Percentiles rank a stretch among this genome's conserved stretches.
phyloP scores from a whole-genome alignment of 306 rosid genomes.

The Potentilla sterilis region DNA sequence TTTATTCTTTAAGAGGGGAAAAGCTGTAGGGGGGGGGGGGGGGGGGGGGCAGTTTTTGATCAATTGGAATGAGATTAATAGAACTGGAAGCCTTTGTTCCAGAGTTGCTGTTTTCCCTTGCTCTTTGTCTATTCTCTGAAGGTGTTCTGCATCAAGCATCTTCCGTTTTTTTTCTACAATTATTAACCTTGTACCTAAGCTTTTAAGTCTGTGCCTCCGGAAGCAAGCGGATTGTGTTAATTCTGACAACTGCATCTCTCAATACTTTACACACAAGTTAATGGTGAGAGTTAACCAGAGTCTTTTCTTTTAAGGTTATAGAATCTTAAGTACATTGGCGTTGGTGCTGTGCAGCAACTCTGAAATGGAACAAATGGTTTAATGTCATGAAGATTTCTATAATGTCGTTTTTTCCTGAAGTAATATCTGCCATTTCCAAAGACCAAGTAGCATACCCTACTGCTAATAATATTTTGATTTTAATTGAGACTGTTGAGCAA shows the following conservation, averaged over 20 bases:
- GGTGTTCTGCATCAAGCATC: no score
- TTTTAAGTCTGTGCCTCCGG: slow-evolving; percentile 55
- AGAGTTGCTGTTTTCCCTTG: no score
- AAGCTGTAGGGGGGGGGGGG: no score
- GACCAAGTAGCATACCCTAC: not conserved
- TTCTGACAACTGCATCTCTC: slow-evolving; percentile 39
- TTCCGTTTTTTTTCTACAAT: slow-evolving; percentile 42
- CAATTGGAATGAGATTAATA: no score
- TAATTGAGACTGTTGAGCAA: not conserved
- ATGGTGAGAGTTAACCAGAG: slow-evolving; percentile 53
- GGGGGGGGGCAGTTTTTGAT: no score
- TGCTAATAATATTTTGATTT: not conserved
- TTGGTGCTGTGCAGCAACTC: not conserved
- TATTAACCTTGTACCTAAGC: slow-evolving; percentile 54
- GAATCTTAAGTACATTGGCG: not conserved
- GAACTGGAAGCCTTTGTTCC: no score
- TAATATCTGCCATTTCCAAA: not conserved
- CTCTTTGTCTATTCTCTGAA: no score
- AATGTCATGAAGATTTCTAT: not conserved
- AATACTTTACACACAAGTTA: slow-evolving; percentile 78
- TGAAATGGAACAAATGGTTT: not conserved
- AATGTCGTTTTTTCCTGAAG: not conserved
- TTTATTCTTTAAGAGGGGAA: no score
- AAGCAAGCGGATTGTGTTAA: slow-evolving; percentile 38
- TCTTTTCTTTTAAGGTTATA: slow-evolving; percentile 10